These are phyloP conservation scores for Tetrahymena malaccensis DNA, from an alignment of 73 alveolate genomes.

Conservation along the genomic window DNA sequence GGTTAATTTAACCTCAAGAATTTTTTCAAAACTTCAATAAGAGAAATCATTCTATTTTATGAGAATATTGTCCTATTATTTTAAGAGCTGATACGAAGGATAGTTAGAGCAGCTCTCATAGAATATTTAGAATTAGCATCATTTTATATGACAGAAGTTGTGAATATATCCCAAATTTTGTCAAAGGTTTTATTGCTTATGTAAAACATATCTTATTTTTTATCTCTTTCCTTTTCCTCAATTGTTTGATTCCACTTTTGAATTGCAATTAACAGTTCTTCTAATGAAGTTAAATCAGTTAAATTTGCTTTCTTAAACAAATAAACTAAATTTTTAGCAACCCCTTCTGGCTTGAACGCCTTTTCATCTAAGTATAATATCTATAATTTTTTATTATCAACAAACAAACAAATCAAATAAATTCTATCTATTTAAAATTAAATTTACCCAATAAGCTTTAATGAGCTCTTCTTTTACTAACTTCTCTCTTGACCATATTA, in stretches of 20 bases:
- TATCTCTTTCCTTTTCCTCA: neutral
- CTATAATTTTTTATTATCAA: neutral
- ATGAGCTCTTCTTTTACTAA: neutral
- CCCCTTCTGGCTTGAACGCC: neutral
- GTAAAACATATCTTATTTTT: neutral
- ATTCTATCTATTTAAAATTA: neutral
- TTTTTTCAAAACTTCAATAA: neutral
- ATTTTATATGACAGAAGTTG: neutral
- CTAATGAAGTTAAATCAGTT: neutral
- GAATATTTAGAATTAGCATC: neutral
- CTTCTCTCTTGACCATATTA: neutral
- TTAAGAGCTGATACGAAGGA: neutral
- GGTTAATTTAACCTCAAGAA: neutral
- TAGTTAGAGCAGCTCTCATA: neutral
- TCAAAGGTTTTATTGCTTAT: neutral
- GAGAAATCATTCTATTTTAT: neutral
- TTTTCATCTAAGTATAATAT: neutral
- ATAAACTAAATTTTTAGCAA: neutral
- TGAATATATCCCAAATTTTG: neutral
- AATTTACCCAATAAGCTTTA: neutral
- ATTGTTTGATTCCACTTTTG: neutral
- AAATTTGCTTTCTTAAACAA: neutral
- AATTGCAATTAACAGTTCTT: neutral
- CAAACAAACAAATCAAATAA: neutral
- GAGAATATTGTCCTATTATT: neutral